Conservation (phyloP, 352 stramenopile genomes). For the Saprolegnia parasitica region DNA sequence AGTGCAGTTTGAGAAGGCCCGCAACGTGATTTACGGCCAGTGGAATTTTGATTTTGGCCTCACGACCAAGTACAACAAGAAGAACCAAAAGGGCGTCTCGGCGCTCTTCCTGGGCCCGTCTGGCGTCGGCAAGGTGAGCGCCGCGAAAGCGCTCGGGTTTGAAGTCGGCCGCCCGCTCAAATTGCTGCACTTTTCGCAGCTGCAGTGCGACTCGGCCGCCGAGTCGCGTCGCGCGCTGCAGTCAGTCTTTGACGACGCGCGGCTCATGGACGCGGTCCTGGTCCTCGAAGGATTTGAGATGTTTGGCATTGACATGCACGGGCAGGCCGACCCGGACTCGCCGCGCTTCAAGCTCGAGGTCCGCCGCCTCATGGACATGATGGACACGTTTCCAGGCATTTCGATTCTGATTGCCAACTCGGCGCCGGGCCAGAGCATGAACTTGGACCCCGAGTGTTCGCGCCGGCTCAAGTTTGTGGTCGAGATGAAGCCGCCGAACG, state of each 20-base stretch:
- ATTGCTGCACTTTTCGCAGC: conserved; percentile 71
- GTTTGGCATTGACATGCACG: conserved; percentile 45
- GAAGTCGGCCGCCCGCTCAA: conserved; percentile 78
- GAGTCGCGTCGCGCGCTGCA: conserved; percentile 70
- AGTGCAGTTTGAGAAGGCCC: conserved; percentile 79
- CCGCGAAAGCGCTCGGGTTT: conserved; percentile 76
- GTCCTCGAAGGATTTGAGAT: conserved; percentile 85
- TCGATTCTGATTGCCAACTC: conserved; percentile 62
- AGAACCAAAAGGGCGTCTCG: conserved; percentile 80
- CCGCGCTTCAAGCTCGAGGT: conserved; percentile 71
- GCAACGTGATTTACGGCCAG: conserved; percentile 79
- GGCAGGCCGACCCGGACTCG: conserved; percentile 70
- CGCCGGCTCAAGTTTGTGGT: conserved; percentile 82
- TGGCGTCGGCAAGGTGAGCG: conserved; percentile 70
- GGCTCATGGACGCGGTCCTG: conserved; percentile 81
- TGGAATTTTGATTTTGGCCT: conserved; percentile 78
- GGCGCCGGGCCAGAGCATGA: conserved; percentile 31
- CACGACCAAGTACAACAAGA: conserved; percentile 46
- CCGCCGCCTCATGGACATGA: conserved; percentile 67
- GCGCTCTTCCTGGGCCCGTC: conserved; percentile 62
- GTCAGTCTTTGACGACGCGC: conserved; percentile 80
- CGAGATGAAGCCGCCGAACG: conserved; percentile 74
- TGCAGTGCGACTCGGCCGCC: conserved; percentile 66
- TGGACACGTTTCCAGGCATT: conserved; percentile 74
- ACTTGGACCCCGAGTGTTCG: conserved; percentile 62